Percentiles rank a stretch among this genome's conserved stretches.
phyloP scores from a whole-genome alignment of 164 flowering plant species.

The Chimonanthus praecox region DNA sequence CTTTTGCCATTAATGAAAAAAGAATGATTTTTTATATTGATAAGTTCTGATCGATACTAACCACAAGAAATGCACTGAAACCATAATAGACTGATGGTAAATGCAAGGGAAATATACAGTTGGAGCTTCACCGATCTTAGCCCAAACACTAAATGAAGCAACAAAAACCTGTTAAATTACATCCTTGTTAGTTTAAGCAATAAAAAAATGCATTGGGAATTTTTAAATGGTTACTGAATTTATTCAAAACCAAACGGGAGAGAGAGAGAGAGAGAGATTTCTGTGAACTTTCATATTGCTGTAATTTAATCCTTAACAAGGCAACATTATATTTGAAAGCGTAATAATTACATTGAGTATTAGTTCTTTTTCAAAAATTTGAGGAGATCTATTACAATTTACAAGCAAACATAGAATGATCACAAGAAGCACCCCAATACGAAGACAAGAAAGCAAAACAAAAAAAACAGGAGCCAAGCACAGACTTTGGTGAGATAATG shows the following conservation, averaged over 20 bases:
- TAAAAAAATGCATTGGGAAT: not conserved
- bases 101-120: conserved; percentile 28
- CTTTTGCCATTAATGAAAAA: no score
- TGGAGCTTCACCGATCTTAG: conserved; percentile 42
- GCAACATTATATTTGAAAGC: not conserved
- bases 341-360: not conserved
- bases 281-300: no score
- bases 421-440: not conserved
- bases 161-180: not conserved
- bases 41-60: conserved; percentile 23
- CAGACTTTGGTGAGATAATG: not conserved
- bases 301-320: not conserved
- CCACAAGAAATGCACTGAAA: conserved; percentile 49
- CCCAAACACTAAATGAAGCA: conserved; percentile 8
- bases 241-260: not conserved
- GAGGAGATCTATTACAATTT: not conserved
- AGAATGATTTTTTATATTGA: not conserved
- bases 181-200: not conserved
- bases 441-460: no score
- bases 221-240: not conserved
- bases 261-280: not conserved
- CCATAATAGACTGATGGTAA: conserved; percentile 30
- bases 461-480: no score
- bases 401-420: not conserved
- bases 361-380: not conserved